Conservation (phyloP, 2,329 filamentous ascomycete species). For the Chaetothyriales sp. region DNA sequence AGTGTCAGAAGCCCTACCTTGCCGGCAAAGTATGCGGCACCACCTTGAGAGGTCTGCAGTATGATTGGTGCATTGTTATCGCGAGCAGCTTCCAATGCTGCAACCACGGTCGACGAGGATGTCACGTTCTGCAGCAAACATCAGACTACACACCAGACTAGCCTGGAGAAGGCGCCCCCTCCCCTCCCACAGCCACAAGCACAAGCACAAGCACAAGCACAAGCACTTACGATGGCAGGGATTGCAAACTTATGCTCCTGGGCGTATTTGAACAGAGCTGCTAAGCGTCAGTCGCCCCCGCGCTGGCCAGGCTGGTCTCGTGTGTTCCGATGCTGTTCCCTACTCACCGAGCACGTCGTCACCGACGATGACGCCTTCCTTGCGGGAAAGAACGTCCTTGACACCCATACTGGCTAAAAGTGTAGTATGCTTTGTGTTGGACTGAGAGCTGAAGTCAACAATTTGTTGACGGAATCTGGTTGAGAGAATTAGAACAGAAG, state of each 20-base stretch:
- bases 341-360: conserved; percentile 44
- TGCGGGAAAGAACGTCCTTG: conserved; percentile 46
- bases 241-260: conserved; percentile 81
- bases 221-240: conserved; percentile 53
- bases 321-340: neutral
- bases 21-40: conserved; percentile 83
- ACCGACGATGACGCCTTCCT: conserved; percentile 53
- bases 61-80: conserved; percentile 85
- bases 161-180: too few relatives aligned
- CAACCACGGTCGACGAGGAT: conserved; percentile 74
- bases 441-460: neutral
- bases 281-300: neutral
- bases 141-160: too few relatives aligned
- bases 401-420: conserved; percentile 23
- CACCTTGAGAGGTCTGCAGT: conserved; percentile 86
- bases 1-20: conserved; percentile 41
- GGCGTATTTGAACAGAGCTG: conserved; percentile 70
- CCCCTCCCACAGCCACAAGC: too few relatives aligned
- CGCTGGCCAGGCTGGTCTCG: too few relatives aligned
- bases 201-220: conserved; percentile 4
- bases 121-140: conserved; percentile 57
- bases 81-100: conserved; percentile 84
- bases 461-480: neutral
- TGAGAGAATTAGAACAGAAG: neutral
- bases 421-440: neutral